Conservation (phyloP, 1,139 yeast species). For the Saccharomyces hybrid region DNA sequence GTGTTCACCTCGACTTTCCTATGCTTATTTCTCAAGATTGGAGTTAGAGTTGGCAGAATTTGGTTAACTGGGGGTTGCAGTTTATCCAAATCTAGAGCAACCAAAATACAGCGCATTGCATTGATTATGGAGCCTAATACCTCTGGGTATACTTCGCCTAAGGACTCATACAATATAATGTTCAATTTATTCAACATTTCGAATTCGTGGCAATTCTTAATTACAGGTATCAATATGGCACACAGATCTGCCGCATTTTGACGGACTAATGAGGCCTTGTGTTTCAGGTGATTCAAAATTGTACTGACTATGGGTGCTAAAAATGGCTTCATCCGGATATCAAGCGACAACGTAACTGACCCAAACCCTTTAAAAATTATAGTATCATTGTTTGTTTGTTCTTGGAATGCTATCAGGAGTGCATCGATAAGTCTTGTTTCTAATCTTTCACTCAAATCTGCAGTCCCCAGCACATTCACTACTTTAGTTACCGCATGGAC, state of each 20-base stretch:
- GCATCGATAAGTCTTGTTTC: conserved; percentile 77
- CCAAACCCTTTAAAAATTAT: conserved; percentile 60
- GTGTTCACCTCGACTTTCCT: conserved; percentile 88
- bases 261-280: conserved; percentile 64
- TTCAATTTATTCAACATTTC: conserved; percentile 60
- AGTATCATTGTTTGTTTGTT: conserved; percentile 52
- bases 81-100: conserved; percentile 37
- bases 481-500: conserved; percentile 57
- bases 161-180: conserved; percentile 74
- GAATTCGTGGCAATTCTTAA: conserved; percentile 60
- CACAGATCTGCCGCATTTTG: conserved; percentile 84
- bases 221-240: conserved; percentile 56
- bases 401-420: conserved; percentile 74
- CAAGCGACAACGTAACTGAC: conserved; percentile 57
- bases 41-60: conserved; percentile 80
- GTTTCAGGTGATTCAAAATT: conserved; percentile 64
- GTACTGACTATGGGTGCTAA: conserved; percentile 69
- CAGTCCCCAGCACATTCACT: conserved; percentile 38
- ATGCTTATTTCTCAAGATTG: conserved; percentile 82
- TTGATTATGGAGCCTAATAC: conserved; percentile 79
- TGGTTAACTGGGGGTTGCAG: conserved; percentile 76
- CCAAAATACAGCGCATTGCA: conserved; percentile 54
- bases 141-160: conserved; percentile 94
- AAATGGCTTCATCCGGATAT: conserved; percentile 62
- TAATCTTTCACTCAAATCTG: conserved; percentile 47